Evolutionary conservation across 139 green algal genomes (phyloP).

Genomic region (Tetradesmus lagerheimii): DNA sequence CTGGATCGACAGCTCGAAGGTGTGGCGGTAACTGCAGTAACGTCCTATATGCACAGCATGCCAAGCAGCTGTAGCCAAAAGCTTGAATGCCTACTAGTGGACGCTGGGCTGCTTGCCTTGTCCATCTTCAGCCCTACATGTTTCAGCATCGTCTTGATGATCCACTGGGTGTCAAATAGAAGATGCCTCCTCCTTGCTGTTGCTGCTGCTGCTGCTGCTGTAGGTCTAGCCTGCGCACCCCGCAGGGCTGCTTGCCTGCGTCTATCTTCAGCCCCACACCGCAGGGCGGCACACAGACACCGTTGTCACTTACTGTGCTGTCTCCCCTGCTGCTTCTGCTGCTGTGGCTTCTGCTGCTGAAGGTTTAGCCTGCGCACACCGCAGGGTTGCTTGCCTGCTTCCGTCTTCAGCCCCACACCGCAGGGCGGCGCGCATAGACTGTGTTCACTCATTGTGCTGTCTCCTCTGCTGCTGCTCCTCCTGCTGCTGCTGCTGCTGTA

Average conservation of each 20-base stretch:
- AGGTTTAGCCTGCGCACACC: too few species aligned
- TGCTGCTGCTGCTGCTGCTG: not conserved
- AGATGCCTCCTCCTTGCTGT: too few species aligned
- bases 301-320: not conserved
- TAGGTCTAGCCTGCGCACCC: conserved; percentile 48
- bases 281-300: not conserved
- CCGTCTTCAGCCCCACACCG: too few species aligned
- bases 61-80: too few species aligned
- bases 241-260: conserved; percentile 53
- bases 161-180: too few species aligned
- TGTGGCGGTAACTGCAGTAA: not conserved
- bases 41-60: too few species aligned
- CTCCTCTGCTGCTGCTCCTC: not conserved
- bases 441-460: not conserved
- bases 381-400: too few species aligned
- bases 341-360: not conserved
- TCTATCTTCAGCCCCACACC: conserved; percentile 56
- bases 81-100: too few species aligned
- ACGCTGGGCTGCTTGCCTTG: too few species aligned
- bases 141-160: too few species aligned
- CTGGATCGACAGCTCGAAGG: not conserved
- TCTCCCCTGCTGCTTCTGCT: not conserved
- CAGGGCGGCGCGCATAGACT: not conserved
- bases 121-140: too few species aligned
- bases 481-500: not conserved